Evolutionary conservation across 345 rosid species (phyloP).

Genomic region (Odontarrhena argentea): DNA sequence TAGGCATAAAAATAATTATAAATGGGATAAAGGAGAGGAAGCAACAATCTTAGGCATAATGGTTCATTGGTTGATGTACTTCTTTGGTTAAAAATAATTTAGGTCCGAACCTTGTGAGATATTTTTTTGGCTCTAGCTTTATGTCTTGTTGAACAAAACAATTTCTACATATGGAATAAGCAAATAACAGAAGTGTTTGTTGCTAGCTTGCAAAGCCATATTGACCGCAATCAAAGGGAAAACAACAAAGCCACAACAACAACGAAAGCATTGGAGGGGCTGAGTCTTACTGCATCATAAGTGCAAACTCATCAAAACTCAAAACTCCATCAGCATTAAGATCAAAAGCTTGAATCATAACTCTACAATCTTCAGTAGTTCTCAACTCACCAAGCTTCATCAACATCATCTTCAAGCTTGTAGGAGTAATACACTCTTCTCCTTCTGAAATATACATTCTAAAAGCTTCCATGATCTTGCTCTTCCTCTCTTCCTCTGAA

Average conservation of each 20-base stretch:
- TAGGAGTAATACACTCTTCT: constrained; percentile 55
- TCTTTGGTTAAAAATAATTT: no score
- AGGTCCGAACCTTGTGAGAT: no score
- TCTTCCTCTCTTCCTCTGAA: constrained; percentile 49
- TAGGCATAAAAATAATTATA: no score
- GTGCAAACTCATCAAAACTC: constrained; percentile 64
- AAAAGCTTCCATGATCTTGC: constrained; percentile 57
- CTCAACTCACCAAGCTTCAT: constrained; percentile 54
- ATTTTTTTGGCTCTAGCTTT: no score
- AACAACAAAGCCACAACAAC: background rate
- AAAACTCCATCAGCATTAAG: constrained; percentile 71
- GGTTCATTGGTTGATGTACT: no score
- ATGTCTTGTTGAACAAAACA: background rate
- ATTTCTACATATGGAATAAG: constrained; percentile 1
- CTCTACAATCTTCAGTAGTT: constrained; percentile 53
- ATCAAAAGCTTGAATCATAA: constrained; percentile 66
- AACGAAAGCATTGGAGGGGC: constrained; percentile 11
- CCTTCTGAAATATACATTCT: constrained; percentile 58
- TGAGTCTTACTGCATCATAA: constrained; percentile 55
- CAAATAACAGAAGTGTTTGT: background rate
- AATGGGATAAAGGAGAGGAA: no score
- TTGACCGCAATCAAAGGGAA: constrained; percentile 15
- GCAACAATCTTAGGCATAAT: no score
- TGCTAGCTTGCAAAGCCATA: constrained; percentile 23
- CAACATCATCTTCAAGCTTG: constrained; percentile 62